phyloP scores from a whole-genome alignment of 805 yeast genomes.

The Ogataea methanolica region DNA sequence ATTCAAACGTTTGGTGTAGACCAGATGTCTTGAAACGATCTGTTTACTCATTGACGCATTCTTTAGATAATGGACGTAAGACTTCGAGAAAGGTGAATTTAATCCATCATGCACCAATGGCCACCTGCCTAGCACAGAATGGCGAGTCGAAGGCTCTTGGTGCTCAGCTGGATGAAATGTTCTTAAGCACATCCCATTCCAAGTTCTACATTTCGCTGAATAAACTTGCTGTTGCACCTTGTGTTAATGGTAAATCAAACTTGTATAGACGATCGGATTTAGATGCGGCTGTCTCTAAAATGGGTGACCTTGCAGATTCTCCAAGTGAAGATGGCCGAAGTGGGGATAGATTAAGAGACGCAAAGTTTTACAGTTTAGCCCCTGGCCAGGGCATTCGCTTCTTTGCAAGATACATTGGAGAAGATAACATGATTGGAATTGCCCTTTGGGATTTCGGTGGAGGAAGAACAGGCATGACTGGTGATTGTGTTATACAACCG shows the following conservation, averaged over 20 bases:
- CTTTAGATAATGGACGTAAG: conserved; percentile 46
- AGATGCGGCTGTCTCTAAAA: conserved; percentile 48
- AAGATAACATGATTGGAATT: conserved; percentile 89
- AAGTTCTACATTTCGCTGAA: conserved; percentile 81
- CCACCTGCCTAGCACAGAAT: conserved; percentile 27
- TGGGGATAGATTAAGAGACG: conserved; percentile 31
- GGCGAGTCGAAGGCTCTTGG: conserved; percentile 39
- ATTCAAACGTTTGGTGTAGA: conserved; percentile 77
- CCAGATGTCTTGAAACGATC: conserved; percentile 64
- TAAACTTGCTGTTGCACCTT: conserved; percentile 71
- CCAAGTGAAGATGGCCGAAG: conserved; percentile 29
- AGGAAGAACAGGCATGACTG: conserved; percentile 72
- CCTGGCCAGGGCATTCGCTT: conserved; percentile 52
- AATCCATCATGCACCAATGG: conserved; percentile 81
- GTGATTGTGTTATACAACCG: conserved; percentile 80
- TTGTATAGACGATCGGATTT: conserved; percentile 64
- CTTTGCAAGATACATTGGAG: conserved; percentile 82
- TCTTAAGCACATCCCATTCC: conserved; percentile 76
- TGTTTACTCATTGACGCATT: conserved; percentile 43
- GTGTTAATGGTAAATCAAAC: conserved; percentile 89
- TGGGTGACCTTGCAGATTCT: conserved; percentile 25
- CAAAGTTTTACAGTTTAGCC: conserved; percentile 24
- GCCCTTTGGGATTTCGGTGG: conserved; percentile 69
- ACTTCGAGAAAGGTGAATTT: conserved; percentile 46
- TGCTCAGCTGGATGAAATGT: conserved; percentile 77